Percentiles rank a stretch among this genome's conserved stretches.
phyloP scores from a whole-genome alignment of 306 rosid genomes.

The Quercus berberidifolia region DNA sequence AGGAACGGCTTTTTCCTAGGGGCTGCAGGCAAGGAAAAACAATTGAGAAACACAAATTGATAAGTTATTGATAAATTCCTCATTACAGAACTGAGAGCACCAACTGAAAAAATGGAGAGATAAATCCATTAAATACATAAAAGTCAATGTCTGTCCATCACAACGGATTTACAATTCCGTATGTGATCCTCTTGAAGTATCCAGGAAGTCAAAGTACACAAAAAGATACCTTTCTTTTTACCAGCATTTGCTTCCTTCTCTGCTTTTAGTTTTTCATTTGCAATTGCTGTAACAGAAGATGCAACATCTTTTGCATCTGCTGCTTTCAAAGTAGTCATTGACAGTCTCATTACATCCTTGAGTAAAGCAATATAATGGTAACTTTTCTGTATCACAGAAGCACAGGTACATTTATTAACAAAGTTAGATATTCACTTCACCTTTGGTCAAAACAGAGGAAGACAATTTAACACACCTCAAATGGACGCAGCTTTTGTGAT shows the following conservation, averaged over 20 bases:
- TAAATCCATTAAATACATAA: not conserved
- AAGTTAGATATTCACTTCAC: not conserved
- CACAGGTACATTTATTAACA: not conserved
- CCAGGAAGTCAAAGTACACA: not conserved
- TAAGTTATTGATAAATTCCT: not conserved
- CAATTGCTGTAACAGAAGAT: constrained; percentile 83
- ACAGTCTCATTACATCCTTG: constrained; percentile 76
- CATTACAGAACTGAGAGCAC: not conserved
- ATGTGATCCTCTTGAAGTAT: not conserved
- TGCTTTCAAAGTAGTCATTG: constrained; percentile 77
- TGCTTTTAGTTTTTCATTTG: constrained; percentile 84
- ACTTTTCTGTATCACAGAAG: constrained; percentile 66
- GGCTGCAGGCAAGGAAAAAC: constrained; percentile 35
- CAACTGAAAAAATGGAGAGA: not conserved
- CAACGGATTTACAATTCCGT: too few species aligned
- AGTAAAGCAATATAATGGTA: constrained; percentile 70
- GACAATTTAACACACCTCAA: constrained; percentile 52
- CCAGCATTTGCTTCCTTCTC: constrained; percentile 92
- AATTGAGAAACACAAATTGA: not conserved
- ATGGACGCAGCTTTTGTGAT: constrained; percentile 58
- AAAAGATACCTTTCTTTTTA: constrained; percentile 76
- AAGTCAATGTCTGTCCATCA: not conserved
- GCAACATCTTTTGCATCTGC: constrained; percentile 97
- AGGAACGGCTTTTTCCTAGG: constrained; percentile 82
- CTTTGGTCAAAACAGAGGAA: not conserved